Conservation (phyloP, 1,284 basidiomycete species). For the Puccinia polysora region DNA sequence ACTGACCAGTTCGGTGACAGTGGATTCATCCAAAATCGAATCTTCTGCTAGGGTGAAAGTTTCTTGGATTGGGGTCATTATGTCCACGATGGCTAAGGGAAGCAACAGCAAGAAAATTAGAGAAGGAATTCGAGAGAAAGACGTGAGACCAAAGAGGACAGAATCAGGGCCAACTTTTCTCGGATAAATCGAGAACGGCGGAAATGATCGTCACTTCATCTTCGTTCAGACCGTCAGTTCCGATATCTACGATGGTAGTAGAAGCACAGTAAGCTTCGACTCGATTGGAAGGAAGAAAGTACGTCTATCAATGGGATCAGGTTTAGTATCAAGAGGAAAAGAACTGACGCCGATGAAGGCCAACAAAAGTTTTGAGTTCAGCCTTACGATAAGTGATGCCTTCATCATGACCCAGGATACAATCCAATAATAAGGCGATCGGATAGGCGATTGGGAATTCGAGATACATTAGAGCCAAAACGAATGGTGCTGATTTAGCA, state of each 20-base stretch:
- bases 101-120: conserved; percentile 5
- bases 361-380: conserved; percentile 54
- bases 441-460: conserved; percentile 56
- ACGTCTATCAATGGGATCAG: background rate
- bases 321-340: background rate
- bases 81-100: conserved; percentile 49
- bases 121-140: background rate
- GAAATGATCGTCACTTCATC: conserved; percentile 53
- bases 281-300: background rate
- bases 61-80: conserved; percentile 56
- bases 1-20: conserved; percentile 50
- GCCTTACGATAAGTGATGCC: conserved; percentile 54
- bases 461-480: conserved; percentile 54
- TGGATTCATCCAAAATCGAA: conserved; percentile 54
- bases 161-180: conserved; percentile 21
- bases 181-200: conserved; percentile 37
- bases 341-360: conserved; percentile 52
- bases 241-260: conserved; percentile 46
- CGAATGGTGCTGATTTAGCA: conserved; percentile 56
- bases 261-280: background rate
- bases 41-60: conserved; percentile 56
- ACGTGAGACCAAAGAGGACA: background rate
- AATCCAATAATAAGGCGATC: conserved; percentile 54
- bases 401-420: conserved; percentile 56
- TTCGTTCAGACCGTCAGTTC: conserved; percentile 52